Base-by-base conservation (phyloP, 2,329 filamentous ascomycete genomes). In the Acephala macrosclerotiorum region DNA sequence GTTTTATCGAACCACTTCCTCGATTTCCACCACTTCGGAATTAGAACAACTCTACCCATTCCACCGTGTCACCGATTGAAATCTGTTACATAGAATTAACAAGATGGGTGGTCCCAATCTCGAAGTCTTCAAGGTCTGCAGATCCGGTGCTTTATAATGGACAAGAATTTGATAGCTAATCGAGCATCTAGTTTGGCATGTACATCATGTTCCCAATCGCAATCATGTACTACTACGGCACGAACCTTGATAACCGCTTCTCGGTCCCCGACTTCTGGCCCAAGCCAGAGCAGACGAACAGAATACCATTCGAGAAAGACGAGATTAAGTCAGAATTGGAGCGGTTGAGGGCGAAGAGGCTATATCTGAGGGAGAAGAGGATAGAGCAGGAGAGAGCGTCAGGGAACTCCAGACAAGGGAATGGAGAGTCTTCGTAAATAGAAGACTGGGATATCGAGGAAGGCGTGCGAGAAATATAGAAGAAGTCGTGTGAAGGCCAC, bases 221-320 rank as follows among this genome's bases (percentile, higher is more conserved):
- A 74, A 94, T 96, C 84, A 99, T 99, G 96, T 98, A 96, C 85
- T 99, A 99, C 84, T 99, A 98, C 80, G 96, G 96, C 77, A 97
- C 94, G 64, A 99, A 99, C 80, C 92, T 99, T 77, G 96, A 99
- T 80, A 87, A 91, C 72, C 91, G 93, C 70, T 99, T 99, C 84
- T 82, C 87, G 57, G 93, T 98, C 1, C 89, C 91, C 25, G 92
- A 91, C 65, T 99, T 99, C 84, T 99, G 96, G 96, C 96, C 96
- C 33, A 93, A 90, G 75, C 84, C 89, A 4, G 89, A 91, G 69
- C 85, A 94, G 77, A 90, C 90, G 66, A 90, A 96, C 80, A 87
- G 85, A 75, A 86, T 96, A 55, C 93, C 93, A 1, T 87, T 87
- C 66, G 92, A 96, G 72, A 84, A 85, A 69, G 92, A 96, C 63